phyloP scores from a whole-genome alignment of 345 rosid species.

The Linum tenue region DNA sequence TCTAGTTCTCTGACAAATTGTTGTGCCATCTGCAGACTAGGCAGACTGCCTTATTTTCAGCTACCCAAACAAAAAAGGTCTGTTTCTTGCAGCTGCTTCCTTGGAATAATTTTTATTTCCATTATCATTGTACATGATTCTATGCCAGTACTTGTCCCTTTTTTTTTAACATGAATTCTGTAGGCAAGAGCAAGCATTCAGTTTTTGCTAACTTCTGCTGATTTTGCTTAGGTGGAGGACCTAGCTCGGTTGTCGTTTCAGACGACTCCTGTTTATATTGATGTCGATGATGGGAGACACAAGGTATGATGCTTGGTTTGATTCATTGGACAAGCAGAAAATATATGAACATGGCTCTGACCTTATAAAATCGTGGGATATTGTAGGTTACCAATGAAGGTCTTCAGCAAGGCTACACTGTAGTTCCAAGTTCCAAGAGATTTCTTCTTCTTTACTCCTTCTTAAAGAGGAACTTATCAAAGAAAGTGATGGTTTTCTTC shows the following conservation, averaged over 20 bases:
- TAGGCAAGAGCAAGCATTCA: neutral
- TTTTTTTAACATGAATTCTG: neutral
- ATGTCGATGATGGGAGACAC: constrained; percentile 86
- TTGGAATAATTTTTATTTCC: neutral
- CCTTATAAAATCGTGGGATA: constrained; percentile 9
- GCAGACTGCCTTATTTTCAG: constrained; percentile 96
- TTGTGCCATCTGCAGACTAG: constrained; percentile 51
- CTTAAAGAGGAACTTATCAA: constrained; percentile 73
- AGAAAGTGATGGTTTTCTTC: constrained; percentile 97
- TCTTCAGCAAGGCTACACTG: constrained; percentile 91
- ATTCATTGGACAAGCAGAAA: constrained; percentile 6
- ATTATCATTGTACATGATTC: neutral
- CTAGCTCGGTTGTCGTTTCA: constrained; percentile 87
- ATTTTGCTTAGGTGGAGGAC: constrained; percentile 64
- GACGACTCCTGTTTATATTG: constrained; percentile 74
- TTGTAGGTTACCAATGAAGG: constrained; percentile 94
- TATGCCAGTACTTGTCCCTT: neutral
- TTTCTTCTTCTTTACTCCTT: constrained; percentile 81
- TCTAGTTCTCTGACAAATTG: neutral
- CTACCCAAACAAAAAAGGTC: constrained; percentile 94
- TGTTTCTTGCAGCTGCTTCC: constrained; percentile 6
- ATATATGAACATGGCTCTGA: constrained; percentile 6
- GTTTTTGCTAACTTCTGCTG: neutral
- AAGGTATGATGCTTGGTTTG: constrained; percentile 41
- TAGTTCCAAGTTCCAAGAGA: constrained; percentile 71